phyloP scores from a whole-genome alignment of 805 yeast species.

The Isabelozyma gotoi region DNA sequence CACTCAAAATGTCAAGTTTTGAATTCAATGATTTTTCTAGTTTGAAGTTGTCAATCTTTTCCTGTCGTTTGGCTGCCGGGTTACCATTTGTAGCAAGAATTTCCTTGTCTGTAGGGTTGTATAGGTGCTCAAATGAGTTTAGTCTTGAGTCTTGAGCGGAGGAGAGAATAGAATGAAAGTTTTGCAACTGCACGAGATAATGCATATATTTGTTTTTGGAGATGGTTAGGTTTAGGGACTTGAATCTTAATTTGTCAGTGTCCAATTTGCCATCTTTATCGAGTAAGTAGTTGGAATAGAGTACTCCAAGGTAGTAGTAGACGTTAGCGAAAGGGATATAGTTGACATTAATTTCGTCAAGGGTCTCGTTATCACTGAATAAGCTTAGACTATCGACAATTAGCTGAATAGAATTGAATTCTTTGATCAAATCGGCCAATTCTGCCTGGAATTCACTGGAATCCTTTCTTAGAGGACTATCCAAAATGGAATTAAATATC shows the following conservation, averaged over 20 bases:
- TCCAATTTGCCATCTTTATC: constrained; percentile 1
- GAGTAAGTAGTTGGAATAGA: constrained; percentile 14
- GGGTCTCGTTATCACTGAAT: constrained; percentile 69
- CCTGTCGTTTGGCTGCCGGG: constrained; percentile 56
- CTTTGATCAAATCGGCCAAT: constrained; percentile 36
- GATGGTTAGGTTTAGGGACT: constrained; percentile 23
- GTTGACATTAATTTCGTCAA: constrained; percentile 66
- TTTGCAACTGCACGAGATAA: constrained; percentile 44
- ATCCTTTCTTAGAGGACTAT: constrained; percentile 21
- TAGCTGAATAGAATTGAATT: constrained; percentile 44
- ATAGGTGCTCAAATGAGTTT: constrained; percentile 38
- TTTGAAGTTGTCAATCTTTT: constrained; percentile 69
- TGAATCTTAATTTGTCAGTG: constrained; percentile 11
- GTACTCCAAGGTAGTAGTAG: constrained; percentile 54
- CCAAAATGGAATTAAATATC: not conserved
- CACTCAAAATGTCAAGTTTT: constrained; percentile 41
- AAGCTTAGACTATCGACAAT: constrained; percentile 50
- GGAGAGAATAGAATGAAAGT: constrained; percentile 42
- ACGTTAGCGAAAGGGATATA: constrained; percentile 61
- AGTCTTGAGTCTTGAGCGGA: constrained; percentile 35
- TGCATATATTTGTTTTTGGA: constrained; percentile 46
- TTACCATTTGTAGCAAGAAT: constrained; percentile 18
- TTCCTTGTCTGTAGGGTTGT: constrained; percentile 44
- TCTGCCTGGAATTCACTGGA: constrained; percentile 38
- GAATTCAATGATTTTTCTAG: constrained; percentile 53